These are phyloP conservation scores for Reticulomyxa filosa DNA, from an alignment of 78 protist genomes.

Conservation along the genomic window DNA sequence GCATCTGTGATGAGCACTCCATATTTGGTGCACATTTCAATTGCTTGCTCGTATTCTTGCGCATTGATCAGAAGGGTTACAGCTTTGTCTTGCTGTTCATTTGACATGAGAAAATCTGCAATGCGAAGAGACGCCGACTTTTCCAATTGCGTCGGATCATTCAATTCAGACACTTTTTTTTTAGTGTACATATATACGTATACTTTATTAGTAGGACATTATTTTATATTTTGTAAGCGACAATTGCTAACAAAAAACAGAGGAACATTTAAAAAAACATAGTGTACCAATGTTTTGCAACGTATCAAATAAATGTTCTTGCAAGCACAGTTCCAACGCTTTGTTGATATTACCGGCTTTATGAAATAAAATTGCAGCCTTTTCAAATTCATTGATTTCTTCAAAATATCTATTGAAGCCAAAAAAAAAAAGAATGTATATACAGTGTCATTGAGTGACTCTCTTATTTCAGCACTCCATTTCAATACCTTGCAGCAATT, in stretches of 20 bases:
- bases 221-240: too few relatives aligned
- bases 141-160: conserved; percentile 15
- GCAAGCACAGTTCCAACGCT: conserved; percentile 47
- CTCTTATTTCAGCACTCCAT: neutral
- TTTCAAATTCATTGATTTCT: conserved; percentile 5
- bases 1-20: conserved; percentile 27
- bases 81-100: conserved; percentile 33
- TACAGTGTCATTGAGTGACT: neutral
- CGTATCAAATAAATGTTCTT: conserved; percentile 12
- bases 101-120: conserved; percentile 30
- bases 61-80: conserved; percentile 11
- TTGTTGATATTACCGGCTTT: conserved; percentile 8
- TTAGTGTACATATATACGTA: too few relatives aligned
- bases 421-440: too few relatives aligned
- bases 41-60: neutral
- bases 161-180: too few relatives aligned
- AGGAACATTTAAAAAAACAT: too few relatives aligned
- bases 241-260: too few relatives aligned
- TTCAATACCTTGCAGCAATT: too few relatives aligned
- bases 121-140: conserved; percentile 15
- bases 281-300: conserved; percentile 22
- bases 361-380: conserved; percentile 21
- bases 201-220: too few relatives aligned
- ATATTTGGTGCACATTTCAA: conserved; percentile 18
- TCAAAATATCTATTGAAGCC: neutral